Evolutionary conservation across 2,329 filamentous ascomycete species (phyloP).

Genomic region (Clarireedia paspali): DNA sequence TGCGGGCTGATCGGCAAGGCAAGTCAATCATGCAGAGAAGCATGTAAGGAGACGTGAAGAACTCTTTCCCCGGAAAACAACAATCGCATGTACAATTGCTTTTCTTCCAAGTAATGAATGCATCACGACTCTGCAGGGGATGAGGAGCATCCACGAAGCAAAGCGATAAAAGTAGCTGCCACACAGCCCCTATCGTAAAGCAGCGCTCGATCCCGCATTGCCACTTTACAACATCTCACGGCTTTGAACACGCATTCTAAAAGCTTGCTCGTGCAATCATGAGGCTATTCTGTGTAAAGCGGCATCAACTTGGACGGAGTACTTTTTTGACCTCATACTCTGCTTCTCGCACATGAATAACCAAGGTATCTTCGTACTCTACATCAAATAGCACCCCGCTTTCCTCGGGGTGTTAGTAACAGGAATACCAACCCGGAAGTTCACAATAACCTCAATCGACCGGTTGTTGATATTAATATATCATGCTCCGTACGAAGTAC

Average conservation of each 20-base stretch:
- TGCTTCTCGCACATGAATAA: no score
- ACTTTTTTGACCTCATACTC: no score
- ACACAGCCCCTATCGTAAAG: background rate
- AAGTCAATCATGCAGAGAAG: slow-evolving; percentile 6
- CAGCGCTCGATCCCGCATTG: background rate
- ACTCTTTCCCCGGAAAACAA: background rate
- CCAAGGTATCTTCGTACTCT: no score
- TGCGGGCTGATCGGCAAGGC: slow-evolving; percentile 7
- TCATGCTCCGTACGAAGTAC: background rate
- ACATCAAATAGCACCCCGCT: no score
- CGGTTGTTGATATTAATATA: background rate
- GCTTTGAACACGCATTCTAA: background rate
- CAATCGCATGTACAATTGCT: background rate
- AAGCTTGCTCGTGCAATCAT: background rate
- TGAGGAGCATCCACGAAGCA: background rate
- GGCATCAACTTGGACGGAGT: background rate
- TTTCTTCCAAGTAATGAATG: background rate
- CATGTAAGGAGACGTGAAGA: background rate
- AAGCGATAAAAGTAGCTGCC: background rate
- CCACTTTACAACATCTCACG: background rate
- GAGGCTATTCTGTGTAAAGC: background rate
- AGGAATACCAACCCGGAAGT: background rate
- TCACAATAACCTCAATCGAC: background rate
- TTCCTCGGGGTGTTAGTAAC: no score
- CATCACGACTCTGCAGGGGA: background rate